These are phyloP conservation scores for Petasospora rhodanensis DNA, from an alignment of 1,139 yeast genomes.

Conservation along the genomic window DNA sequence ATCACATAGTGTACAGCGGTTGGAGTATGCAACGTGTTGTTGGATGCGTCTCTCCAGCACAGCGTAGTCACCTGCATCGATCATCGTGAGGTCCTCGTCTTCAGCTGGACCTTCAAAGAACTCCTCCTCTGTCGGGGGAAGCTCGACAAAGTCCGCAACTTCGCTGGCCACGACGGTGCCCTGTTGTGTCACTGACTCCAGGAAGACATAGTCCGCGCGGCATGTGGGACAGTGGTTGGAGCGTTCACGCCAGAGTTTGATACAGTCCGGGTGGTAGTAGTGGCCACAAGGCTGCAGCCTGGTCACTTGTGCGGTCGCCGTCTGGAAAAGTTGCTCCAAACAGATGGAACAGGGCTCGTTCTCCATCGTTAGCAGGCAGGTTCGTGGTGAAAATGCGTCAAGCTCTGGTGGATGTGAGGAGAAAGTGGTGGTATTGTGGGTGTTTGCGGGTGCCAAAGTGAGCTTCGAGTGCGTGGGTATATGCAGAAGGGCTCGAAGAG, in stretches of 20 bases:
- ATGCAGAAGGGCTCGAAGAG: too few relatives aligned
- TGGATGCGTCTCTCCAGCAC: slow-evolving; percentile 17
- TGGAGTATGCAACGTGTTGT: slow-evolving; percentile 19
- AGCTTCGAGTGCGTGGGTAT: too few relatives aligned
- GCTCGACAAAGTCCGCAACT: slow-evolving; percentile 33
- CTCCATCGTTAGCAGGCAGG: slow-evolving; percentile 8
- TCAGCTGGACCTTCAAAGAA: slow-evolving; percentile 22
- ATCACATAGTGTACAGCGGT: slow-evolving; percentile 24
- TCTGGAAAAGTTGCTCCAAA: slow-evolving; percentile 34
- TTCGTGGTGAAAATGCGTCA: too few relatives aligned
- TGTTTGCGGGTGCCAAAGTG: too few relatives aligned
- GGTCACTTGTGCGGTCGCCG: slow-evolving; percentile 28
- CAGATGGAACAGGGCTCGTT: slow-evolving; percentile 47
- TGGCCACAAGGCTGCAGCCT: slow-evolving; percentile 39
- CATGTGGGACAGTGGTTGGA: slow-evolving; percentile 55
- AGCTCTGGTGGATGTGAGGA: too few relatives aligned
- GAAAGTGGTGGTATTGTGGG: too few relatives aligned
- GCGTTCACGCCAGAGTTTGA: slow-evolving; percentile 42
- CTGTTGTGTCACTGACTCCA: slow-evolving; percentile 14
- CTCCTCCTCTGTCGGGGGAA: slow-evolving; percentile 26
- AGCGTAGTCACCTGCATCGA: slow-evolving; percentile 8
- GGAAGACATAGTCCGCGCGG: slow-evolving; percentile 27
- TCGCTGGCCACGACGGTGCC: slow-evolving; percentile 20
- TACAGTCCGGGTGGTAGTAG: slow-evolving; percentile 43
- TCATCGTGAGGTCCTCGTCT: slow-evolving; percentile 15